phyloP scores from a whole-genome alignment of 345 rosid species.

The Toxicodendron radicans region DNA sequence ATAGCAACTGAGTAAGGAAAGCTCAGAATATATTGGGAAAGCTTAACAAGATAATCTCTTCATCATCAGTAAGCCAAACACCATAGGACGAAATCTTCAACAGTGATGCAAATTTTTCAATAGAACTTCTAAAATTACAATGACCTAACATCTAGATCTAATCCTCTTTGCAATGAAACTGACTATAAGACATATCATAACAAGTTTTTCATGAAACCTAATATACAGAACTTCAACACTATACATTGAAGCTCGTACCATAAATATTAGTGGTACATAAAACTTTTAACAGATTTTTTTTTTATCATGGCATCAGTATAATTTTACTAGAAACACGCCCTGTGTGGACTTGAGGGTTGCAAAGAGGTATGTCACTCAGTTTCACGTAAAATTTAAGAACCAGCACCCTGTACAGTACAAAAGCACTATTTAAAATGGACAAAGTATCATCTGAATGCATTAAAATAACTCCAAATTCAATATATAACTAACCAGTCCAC shows the following conservation, averaged over 20 bases:
- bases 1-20: neutral
- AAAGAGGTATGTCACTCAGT: neutral
- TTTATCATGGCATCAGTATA: neutral
- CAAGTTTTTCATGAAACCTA: neutral
- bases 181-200: neutral
- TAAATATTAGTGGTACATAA: neutral
- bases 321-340: neutral
- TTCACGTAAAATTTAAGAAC: conserved; percentile 9
- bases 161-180: neutral
- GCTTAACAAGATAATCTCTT: neutral
- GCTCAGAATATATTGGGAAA: neutral
- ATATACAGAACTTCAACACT: neutral
- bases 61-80: neutral
- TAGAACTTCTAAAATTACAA: neutral
- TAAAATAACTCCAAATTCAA: neutral
- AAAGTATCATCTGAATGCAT: neutral
- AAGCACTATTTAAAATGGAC: neutral
- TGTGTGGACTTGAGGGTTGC: neutral
- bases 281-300: neutral
- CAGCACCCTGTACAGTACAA: neutral
- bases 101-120: neutral
- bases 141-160: neutral
- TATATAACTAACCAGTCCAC: conserved; percentile 72
- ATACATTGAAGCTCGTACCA: neutral
- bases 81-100: neutral